Conservation (phyloP, 2,329 filamentous ascomycete species). For the Neonectria neomacrospora region DNA sequence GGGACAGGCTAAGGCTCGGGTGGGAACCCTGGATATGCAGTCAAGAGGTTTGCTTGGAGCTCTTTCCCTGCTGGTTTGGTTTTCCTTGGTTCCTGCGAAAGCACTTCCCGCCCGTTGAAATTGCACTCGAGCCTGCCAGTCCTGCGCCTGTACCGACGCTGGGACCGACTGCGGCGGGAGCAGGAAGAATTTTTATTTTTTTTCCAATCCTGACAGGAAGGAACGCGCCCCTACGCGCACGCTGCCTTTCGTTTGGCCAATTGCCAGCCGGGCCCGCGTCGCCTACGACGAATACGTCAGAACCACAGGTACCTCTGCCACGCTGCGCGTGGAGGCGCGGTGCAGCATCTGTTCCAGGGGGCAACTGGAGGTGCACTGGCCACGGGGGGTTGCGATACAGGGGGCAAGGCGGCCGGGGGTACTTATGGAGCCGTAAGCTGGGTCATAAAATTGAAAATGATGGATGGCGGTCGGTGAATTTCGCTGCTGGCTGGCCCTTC, state of each 20-base stretch:
- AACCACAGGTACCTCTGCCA: constrained; percentile 23
- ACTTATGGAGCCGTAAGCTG: not conserved
- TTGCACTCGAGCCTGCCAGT: constrained; percentile 1
- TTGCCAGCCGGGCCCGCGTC: constrained; percentile 15
- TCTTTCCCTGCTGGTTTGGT: not conserved
- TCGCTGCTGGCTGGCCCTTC: not conserved
- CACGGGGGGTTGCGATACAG: not conserved
- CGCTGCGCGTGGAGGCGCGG: constrained; percentile 8
- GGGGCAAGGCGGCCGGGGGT: not conserved
- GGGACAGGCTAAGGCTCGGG: constrained; percentile 1
- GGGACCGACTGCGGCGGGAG: constrained; percentile 11
- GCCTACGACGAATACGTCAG: constrained; percentile 22
- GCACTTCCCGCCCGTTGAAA: constrained; percentile 2
- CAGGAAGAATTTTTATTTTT: no score
- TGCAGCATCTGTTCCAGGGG: not conserved
- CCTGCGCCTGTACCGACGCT: not conserved
- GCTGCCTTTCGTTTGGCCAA: constrained; percentile 21
- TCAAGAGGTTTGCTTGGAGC: not conserved
- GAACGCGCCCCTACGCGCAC: not conserved
- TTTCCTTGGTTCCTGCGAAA: constrained; percentile 5
- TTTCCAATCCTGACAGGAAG: not conserved
- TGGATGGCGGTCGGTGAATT: not conserved
- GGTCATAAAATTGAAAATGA: not conserved
- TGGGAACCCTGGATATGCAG: constrained; percentile 3
- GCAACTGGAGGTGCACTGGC: not conserved